Conservation (phyloP, 106 monocot genomes). For the Hemerocallis citrina region DNA sequence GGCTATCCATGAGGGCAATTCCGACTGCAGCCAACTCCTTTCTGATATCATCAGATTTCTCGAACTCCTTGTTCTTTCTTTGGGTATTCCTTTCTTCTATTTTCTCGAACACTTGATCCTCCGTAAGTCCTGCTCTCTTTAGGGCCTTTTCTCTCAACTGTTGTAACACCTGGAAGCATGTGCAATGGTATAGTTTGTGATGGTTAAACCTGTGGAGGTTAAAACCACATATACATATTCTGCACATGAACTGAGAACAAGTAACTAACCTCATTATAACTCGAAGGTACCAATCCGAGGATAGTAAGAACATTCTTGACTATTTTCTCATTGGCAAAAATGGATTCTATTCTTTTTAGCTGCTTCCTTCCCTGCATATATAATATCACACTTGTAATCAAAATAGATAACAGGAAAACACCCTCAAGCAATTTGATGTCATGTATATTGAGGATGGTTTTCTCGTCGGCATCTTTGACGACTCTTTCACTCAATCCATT, state of each 20-base stretch:
- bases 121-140: slow-evolving; percentile 56
- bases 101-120: slow-evolving; percentile 59
- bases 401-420: neutral
- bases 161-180: slow-evolving; percentile 47
- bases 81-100: slow-evolving; percentile 68
- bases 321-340: slow-evolving; percentile 45
- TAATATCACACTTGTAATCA: neutral
- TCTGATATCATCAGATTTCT: slow-evolving; percentile 83
- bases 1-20: slow-evolving; percentile 79
- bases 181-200: neutral
- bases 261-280: slow-evolving; percentile 47
- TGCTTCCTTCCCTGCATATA: slow-evolving; percentile 69
- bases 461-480: too few species aligned
- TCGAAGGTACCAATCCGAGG: slow-evolving; percentile 66
- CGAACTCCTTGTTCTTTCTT: slow-evolving; percentile 54
- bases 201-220: neutral
- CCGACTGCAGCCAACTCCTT: slow-evolving; percentile 58
- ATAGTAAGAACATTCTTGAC: slow-evolving; percentile 37
- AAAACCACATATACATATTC: neutral
- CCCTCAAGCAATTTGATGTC: too few species aligned
- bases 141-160: slow-evolving; percentile 73
- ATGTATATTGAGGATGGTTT: too few species aligned
- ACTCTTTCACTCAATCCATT: too few species aligned
- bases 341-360: slow-evolving; percentile 53
- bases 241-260: neutral